Evolutionary conservation across 2,329 filamentous ascomycete genomes (phyloP).

Genomic region (Claviceps sp.): DNA sequence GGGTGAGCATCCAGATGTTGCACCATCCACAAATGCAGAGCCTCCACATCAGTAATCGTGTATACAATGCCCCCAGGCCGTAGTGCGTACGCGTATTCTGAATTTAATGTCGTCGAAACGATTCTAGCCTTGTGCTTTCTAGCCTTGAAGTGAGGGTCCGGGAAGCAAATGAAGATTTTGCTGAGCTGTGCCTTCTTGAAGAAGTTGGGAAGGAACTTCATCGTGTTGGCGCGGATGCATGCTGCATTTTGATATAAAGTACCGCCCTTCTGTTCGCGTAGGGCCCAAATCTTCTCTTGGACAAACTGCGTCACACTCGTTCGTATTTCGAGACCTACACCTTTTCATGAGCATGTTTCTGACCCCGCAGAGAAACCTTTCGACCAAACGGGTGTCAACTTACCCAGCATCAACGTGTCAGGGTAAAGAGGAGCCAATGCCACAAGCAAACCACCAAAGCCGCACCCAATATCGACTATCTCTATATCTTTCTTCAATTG

Average conservation of each 20-base stretch:
- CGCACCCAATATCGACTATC: slow-evolving; percentile 92
- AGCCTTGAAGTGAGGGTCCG: slow-evolving; percentile 94
- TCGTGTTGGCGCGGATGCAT: slow-evolving; percentile 83
- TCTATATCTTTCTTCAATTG: slow-evolving; percentile 54
- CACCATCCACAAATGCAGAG: slow-evolving; percentile 88
- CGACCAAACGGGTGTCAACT: slow-evolving; percentile 13
- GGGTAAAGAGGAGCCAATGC: slow-evolving; percentile 73
- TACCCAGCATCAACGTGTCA: slow-evolving; percentile 70
- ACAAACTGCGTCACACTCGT: slow-evolving; percentile 84
- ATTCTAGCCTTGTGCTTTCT: slow-evolving; percentile 96
- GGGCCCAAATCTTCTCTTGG: slow-evolving; percentile 69
- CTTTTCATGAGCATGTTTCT: slow-evolving; percentile 1
- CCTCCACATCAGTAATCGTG: slow-evolving; percentile 94
- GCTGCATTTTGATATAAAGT: slow-evolving; percentile 70
- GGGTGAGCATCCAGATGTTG: slow-evolving; percentile 67
- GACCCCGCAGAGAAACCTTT: neutral
- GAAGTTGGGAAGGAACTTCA: slow-evolving; percentile 99
- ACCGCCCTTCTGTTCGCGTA: slow-evolving; percentile 51
- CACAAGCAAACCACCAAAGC: slow-evolving; percentile 83
- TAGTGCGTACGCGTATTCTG: slow-evolving; percentile 85
- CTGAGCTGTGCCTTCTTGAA: slow-evolving; percentile 68
- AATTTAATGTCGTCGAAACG: slow-evolving; percentile 73
- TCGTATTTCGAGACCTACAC: slow-evolving; percentile 76
- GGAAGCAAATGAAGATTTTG: slow-evolving; percentile 96
- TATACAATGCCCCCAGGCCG: slow-evolving; percentile 77